Conservation (phyloP, 305 asterid genomes). For the Ajuga reptans region DNA sequence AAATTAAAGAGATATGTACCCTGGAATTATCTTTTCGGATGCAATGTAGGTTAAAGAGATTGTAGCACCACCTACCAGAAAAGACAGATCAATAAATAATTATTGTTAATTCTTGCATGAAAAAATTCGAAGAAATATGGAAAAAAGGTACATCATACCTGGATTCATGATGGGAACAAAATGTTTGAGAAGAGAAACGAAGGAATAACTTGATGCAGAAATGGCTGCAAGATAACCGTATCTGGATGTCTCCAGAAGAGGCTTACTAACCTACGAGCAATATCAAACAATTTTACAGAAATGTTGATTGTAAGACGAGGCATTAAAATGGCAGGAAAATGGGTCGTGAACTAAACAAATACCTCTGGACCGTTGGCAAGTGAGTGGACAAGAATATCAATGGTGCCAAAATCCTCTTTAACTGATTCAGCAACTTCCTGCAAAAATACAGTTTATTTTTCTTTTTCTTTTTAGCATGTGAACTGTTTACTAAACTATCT, state of each 20-base stretch:
- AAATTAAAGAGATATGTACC: slow-evolving; percentile 37
- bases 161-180: slow-evolving; percentile 76
- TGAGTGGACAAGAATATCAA: slow-evolving; percentile 89
- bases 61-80: slow-evolving; percentile 71
- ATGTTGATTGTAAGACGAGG: not conserved
- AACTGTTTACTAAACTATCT: not conserved
- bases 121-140: not conserved
- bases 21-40: slow-evolving; percentile 94
- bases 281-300: not conserved
- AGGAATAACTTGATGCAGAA: slow-evolving; percentile 86
- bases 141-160: slow-evolving; percentile 26
- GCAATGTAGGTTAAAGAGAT: slow-evolving; percentile 88
- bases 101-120: not conserved
- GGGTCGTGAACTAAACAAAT: not conserved
- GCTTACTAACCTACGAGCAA: slow-evolving; percentile 56
- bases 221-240: slow-evolving; percentile 77
- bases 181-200: slow-evolving; percentile 60
- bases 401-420: slow-evolving; percentile 75
- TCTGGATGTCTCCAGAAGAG: slow-evolving; percentile 72
- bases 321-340: not conserved
- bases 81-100: not conserved
- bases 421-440: slow-evolving; percentile 88
- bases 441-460: slow-evolving; percentile 6
- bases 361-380: slow-evolving; percentile 98
- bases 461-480: not conserved